Conservation (phyloP, 2,329 filamentous ascomycete genomes). For the Bipolaris cookei region DNA sequence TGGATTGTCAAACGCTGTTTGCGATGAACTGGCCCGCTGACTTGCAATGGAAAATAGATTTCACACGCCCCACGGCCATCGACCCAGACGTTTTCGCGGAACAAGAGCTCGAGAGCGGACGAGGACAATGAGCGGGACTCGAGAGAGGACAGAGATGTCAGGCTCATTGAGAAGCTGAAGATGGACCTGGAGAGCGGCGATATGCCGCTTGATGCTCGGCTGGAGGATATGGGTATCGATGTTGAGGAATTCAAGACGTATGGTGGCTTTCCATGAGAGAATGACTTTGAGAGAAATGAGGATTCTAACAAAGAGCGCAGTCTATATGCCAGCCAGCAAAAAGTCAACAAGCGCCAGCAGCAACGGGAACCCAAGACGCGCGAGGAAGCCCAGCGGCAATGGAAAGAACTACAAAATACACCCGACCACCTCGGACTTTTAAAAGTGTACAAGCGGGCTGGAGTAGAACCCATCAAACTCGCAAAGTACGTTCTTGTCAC, state of each 20-base stretch:
- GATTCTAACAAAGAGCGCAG: slow-evolving; percentile 27
- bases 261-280: background rate
- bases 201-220: slow-evolving; percentile 35
- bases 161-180: slow-evolving; percentile 23
- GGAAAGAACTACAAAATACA: slow-evolving; percentile 39
- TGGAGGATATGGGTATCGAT: slow-evolving; percentile 39
- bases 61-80: slow-evolving; percentile 30
- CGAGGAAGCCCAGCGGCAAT: slow-evolving; percentile 37
- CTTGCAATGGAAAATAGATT: slow-evolving; percentile 26
- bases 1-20: background rate
- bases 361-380: slow-evolving; percentile 39
- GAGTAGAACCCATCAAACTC: slow-evolving; percentile 44
- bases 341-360: slow-evolving; percentile 25
- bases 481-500: slow-evolving; percentile 37
- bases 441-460: slow-evolving; percentile 41
- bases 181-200: slow-evolving; percentile 29
- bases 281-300: background rate
- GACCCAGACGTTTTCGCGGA: slow-evolving; percentile 33
- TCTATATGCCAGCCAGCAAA: slow-evolving; percentile 35
- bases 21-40: slow-evolving; percentile 22
- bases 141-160: slow-evolving; percentile 10
- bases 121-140: slow-evolving; percentile 24
- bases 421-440: slow-evolving; percentile 42
- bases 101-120: slow-evolving; percentile 28
- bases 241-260: slow-evolving; percentile 41